phyloP scores from a whole-genome alignment of 768 basidiomycete species.

The Lentinus tigrinus region DNA sequence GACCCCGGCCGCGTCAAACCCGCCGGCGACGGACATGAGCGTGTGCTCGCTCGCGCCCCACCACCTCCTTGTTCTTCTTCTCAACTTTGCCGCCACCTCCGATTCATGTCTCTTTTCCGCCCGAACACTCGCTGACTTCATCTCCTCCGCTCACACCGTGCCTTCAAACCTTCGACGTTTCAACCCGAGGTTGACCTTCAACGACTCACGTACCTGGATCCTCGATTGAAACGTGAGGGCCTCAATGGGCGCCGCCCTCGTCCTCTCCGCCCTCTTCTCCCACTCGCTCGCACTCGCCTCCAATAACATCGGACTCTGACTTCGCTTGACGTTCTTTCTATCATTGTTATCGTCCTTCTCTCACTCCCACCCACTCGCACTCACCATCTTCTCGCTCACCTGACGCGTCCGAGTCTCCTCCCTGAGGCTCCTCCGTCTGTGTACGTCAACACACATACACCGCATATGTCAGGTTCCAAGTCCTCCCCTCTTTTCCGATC shows the following conservation, averaged over 20 bases:
- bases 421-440: no score
- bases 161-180: not conserved
- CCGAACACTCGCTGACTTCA: no score
- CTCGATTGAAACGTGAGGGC: conserved; percentile 2
- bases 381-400: no score
- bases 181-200: no score
- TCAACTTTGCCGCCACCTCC: no score
- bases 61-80: not conserved
- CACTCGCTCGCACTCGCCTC: not conserved
- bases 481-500: not conserved
- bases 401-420: no score
- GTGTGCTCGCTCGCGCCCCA: not conserved
- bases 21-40: no score
- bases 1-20: no score
- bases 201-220: not conserved
- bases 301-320: conserved; percentile 1
- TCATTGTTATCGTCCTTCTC: no score
- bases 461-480: not conserved
- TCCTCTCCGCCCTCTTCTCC: not conserved
- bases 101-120: not conserved
- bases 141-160: not conserved
- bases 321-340: not conserved
- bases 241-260: not conserved
- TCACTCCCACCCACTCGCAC: no score
- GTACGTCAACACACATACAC: no score